Base-by-base conservation (phyloP, 2,329 filamentous ascomycete genomes). In the Fusarium robinianum region DNA sequence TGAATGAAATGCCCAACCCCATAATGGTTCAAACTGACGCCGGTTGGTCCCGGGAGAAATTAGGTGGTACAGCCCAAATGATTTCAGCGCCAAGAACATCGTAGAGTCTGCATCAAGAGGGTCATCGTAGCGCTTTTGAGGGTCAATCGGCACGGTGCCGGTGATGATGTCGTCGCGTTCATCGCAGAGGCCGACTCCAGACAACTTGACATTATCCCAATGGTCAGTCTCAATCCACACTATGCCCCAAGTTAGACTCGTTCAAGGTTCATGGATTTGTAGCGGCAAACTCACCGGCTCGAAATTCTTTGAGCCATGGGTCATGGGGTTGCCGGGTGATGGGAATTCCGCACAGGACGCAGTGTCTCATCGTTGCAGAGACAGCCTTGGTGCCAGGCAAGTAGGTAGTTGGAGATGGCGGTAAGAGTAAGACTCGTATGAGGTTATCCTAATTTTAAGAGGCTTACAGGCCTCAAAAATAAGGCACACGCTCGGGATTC, bases 1-100 rank as follows among this genome's bases (percentile, higher is more conserved):
- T 4, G 50, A 41, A 12, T 55, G 51, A 10, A 53, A 46, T 11
- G 8, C 15, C 4, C 24, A 53, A 3, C 53, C 49, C 51, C 38
- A 48, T 18, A 24, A 37, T 2, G 40, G 36, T 5, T 49, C 45
- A 32, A 22, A 11, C 2, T 25, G 29, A 29, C 6, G 21, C 5
- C 32, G 21, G 8, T 4, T 5, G 12, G 31, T 32, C 33, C 46
- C 41, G 2, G 41, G 49, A 25, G 24, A 8, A 3, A 40, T 16
- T 10, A 49, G 3, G 12, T 24, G 6, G 18, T 19, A n/a, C 5
- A 52, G 10, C 8, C 22, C 37, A 8, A 26, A 30, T 12, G 18
- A 37, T 7, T 9, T 10, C 23, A 50, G 14, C 5, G 27, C 22
- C 12, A 53, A 41, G 3, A 41, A 34, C 10, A 53, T 50, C 30